A percentile compares a stretch with the other conserved stretches of the same genome.
Evolutionary conservation across 73 alveolate genomes (phyloP).

Genomic region (Paramecium octaurelia): DNA sequence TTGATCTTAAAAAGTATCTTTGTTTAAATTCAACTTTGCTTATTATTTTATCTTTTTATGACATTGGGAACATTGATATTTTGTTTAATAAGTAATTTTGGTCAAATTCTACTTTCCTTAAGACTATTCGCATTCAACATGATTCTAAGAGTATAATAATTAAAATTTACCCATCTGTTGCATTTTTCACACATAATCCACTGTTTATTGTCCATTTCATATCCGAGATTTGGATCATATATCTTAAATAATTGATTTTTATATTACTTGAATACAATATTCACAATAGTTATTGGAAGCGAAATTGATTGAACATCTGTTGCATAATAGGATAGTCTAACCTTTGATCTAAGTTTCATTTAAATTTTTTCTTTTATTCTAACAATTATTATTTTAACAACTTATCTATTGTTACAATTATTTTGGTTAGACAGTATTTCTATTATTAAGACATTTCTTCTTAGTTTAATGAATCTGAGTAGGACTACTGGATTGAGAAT

Average conservation of each 20-base stretch:
- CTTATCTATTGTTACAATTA: not conserved
- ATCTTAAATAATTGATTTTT: not conserved
- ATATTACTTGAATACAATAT: conserved; percentile 11
- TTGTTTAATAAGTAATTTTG: not conserved
- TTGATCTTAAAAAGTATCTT: not conserved
- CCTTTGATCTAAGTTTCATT: not conserved
- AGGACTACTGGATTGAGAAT: not conserved
- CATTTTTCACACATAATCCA: conserved; percentile 37
- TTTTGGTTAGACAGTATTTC: not conserved
- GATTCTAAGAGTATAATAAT: not conserved
- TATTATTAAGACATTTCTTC: not conserved
- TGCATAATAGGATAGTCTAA: not conserved
- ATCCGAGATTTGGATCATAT: not conserved
- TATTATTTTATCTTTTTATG: not conserved
- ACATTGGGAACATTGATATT: not conserved
- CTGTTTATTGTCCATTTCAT: conserved; percentile 1
- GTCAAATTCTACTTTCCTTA: not conserved
- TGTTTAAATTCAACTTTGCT: not conserved
- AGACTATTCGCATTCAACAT: conserved; percentile 1
- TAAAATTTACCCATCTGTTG: not conserved
- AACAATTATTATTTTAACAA: conserved; percentile 26
- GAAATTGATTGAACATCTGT: not conserved
- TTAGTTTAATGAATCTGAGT: not conserved
- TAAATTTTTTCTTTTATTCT: not conserved
- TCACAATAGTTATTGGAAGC: not conserved